phyloP scores from a whole-genome alignment of 1,284 basidiomycete species.

The Papiliotrema fonsecae region DNA sequence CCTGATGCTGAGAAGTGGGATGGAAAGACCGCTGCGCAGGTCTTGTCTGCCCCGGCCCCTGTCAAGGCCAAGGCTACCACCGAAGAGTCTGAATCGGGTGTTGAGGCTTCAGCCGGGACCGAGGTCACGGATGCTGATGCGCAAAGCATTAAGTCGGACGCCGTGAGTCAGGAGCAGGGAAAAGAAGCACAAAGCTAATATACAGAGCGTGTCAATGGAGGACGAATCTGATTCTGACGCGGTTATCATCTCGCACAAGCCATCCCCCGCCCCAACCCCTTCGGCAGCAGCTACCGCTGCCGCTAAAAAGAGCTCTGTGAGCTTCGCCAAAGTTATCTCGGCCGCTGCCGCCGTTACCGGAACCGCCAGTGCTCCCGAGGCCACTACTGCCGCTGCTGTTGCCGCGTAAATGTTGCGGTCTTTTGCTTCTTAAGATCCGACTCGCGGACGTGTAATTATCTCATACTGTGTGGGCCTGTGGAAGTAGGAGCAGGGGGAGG shows the following conservation, averaged over 20 bases:
- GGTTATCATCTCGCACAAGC: slow-evolving; percentile 41
- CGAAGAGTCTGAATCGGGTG: slow-evolving; percentile 9
- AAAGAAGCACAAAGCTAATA: too few relatives aligned
- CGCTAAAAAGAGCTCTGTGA: slow-evolving; percentile 24
- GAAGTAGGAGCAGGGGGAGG: too few relatives aligned
- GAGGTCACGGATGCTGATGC: slow-evolving; percentile 8
- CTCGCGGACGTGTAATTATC: too few relatives aligned
- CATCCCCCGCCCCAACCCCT: slow-evolving; percentile 8
- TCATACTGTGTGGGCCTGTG: too few relatives aligned
- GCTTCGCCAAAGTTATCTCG: slow-evolving; percentile 35
- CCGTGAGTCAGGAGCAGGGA: slow-evolving; percentile 21
- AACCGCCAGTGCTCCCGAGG: slow-evolving; percentile 16
- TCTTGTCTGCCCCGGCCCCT: slow-evolving; percentile 46
- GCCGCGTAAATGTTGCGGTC: too few relatives aligned
- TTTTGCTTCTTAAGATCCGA: too few relatives aligned
- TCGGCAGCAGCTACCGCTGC: slow-evolving; percentile 10
- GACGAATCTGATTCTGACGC: slow-evolving; percentile 45
- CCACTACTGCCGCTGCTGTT: slow-evolving; percentile 34
- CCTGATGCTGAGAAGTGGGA: slow-evolving; percentile 11
- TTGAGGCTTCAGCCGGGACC: slow-evolving; percentile 1
- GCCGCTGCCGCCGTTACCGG: slow-evolving; percentile 12
- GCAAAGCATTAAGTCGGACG: slow-evolving; percentile 17
- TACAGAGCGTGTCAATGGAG: slow-evolving; percentile 40
- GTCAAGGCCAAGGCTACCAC: slow-evolving; percentile 23
- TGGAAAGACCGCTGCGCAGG: slow-evolving; percentile 48